phyloP scores from a whole-genome alignment of 2,329 filamentous ascomycete genomes.

The Pseudopyricularia javanii region DNA sequence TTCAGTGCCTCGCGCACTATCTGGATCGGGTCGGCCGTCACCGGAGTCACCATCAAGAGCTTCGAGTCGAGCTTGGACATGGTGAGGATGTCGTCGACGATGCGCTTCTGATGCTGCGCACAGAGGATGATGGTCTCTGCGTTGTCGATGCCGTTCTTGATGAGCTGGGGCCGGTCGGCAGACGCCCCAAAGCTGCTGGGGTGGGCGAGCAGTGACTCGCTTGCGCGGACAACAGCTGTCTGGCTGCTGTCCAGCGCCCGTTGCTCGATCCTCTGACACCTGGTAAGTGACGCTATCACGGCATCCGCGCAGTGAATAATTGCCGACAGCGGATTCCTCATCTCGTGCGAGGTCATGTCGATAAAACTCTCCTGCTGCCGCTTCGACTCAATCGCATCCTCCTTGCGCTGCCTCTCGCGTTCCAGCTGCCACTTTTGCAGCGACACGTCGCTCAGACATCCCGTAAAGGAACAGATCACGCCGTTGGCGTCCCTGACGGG shows the following conservation, averaged over 20 bases:
- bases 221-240: neutral
- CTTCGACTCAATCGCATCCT: slow-evolving; percentile 45
- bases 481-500: slow-evolving; percentile 34
- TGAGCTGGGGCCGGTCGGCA: slow-evolving; percentile 15
- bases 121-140: slow-evolving; percentile 69
- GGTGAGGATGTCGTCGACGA: slow-evolving; percentile 64
- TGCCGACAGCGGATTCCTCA: slow-evolving; percentile 61
- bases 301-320: slow-evolving; percentile 66
- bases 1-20: slow-evolving; percentile 58
- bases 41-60: slow-evolving; percentile 59
- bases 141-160: slow-evolving; percentile 55
- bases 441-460: slow-evolving; percentile 36
- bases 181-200: neutral
- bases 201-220: neutral
- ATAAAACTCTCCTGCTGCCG: slow-evolving; percentile 72
- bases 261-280: slow-evolving; percentile 8
- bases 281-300: slow-evolving; percentile 40
- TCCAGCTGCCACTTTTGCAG: slow-evolving; percentile 38
- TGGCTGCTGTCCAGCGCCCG: neutral
- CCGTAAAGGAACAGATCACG: slow-evolving; percentile 32
- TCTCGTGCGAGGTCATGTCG: slow-evolving; percentile 48
- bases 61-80: slow-evolving; percentile 67
- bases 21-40: slow-evolving; percentile 53
- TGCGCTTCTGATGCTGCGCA: slow-evolving; percentile 67
- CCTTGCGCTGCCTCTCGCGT: slow-evolving; percentile 33